Evolutionary conservation across 495 filamentous ascomycete genomes (phyloP).

Genomic region (Podospora fimiseda): DNA sequence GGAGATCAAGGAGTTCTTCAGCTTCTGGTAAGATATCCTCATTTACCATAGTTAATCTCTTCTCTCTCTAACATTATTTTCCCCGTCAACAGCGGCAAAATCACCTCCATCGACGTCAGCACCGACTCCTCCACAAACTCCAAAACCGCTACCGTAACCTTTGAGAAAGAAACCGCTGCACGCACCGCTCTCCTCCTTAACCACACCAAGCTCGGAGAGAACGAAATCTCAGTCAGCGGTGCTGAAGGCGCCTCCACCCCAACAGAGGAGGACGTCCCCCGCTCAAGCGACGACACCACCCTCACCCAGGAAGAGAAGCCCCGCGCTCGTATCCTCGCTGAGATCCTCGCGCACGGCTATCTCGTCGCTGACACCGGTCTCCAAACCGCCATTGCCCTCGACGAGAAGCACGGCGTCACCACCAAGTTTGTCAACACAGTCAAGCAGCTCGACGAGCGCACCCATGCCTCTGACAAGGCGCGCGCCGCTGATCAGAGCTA

Average conservation of each 20-base stretch:
- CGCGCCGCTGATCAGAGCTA: conserved; percentile 69
- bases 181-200: conserved; percentile 96
- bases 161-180: conserved; percentile 91
- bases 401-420: conserved; percentile 84
- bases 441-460: conserved; percentile 69
- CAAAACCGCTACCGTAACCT: conserved; percentile 83
- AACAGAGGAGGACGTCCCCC: conserved; percentile 37
- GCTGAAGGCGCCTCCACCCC: conserved; percentile 53
- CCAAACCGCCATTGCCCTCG: conserved; percentile 76
- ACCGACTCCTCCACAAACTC: conserved; percentile 54
- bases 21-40: conserved; percentile 71
- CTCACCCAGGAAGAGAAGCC: conserved; percentile 93
- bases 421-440: conserved; percentile 68
- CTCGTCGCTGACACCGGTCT: conserved; percentile 76
- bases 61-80: not conserved
- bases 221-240: conserved; percentile 70
- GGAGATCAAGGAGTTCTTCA: conserved; percentile 95
- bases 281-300: conserved; percentile 51
- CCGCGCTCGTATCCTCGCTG: conserved; percentile 81
- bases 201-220: conserved; percentile 81
- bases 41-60: not conserved
- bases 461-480: conserved; percentile 72
- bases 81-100: conserved; percentile 67
- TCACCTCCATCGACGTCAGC: conserved; percentile 70
- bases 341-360: conserved; percentile 95